Percentiles rank a stretch among this genome's conserved stretches.
Evolutionary conservation across 83 land plant species (phyloP).

Genomic region (Isoetes engelmannii): DNA sequence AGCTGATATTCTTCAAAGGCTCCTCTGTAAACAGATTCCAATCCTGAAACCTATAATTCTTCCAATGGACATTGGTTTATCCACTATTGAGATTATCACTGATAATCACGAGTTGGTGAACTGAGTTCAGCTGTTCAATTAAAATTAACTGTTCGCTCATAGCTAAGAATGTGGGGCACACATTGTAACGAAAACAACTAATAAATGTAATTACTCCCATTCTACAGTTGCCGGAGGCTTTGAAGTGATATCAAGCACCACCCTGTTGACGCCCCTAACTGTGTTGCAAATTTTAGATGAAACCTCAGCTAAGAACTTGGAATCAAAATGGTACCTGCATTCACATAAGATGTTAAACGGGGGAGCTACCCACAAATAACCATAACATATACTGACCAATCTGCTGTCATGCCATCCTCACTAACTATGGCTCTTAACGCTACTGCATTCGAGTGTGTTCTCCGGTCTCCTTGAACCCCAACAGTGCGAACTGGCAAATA

Average conservation of each 20-base stretch:
- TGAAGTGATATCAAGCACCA: constrained; percentile 87
- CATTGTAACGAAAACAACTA: too few relatives aligned
- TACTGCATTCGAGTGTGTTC: constrained; percentile 78
- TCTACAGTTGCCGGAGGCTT: constrained; percentile 98
- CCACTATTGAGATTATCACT: too few relatives aligned
- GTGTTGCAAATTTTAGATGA: constrained; percentile 76
- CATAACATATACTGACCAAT: constrained; percentile 45
- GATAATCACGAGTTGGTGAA: too few relatives aligned
- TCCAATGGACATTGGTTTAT: too few relatives aligned
- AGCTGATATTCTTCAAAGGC: too few relatives aligned
- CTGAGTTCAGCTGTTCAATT: too few relatives aligned
- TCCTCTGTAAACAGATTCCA: too few relatives aligned
- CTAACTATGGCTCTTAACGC: constrained; percentile 89
- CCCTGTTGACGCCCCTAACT: constrained; percentile 84
- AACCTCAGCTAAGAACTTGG: constrained; percentile 73
- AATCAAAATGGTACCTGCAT: constrained; percentile 79
- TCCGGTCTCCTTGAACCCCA: constrained; percentile 93
- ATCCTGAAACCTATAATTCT: too few relatives aligned
- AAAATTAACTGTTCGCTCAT: too few relatives aligned
- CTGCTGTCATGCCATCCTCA: constrained; percentile 99
- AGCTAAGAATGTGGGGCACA: too few relatives aligned
- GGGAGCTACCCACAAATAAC: background rate
- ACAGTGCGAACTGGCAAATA: constrained; percentile 65
- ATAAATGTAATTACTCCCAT: constrained; percentile 58
- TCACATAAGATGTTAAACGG: background rate